Conservation (phyloP, 1,139 yeast species). For the Saccharomycopsis phalli region DNA sequence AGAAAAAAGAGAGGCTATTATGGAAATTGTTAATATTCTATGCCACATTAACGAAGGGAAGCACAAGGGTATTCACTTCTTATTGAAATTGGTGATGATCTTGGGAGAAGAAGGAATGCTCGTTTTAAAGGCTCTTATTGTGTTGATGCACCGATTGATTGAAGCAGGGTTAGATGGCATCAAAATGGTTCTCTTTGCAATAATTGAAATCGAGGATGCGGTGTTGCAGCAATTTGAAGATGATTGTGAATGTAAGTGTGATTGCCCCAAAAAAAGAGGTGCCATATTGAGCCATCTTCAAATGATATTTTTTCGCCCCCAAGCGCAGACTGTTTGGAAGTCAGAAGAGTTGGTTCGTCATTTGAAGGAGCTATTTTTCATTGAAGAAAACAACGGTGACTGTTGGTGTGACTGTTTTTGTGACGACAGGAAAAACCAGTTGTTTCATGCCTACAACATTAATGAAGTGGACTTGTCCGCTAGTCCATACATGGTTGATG, state of each 20-base stretch:
- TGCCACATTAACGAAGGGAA: conserved; percentile 15
- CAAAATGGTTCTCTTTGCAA: conserved; percentile 8
- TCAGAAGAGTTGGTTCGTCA: conserved; percentile 13
- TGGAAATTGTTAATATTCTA: conserved; percentile 6
- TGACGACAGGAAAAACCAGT: conserved; percentile 9
- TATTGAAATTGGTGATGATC: conserved; percentile 8
- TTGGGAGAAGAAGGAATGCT: conserved; percentile 12
- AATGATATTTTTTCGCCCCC: conserved; percentile 8
- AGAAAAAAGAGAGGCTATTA: conserved; percentile 8
- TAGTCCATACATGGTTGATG: conserved; percentile 10
- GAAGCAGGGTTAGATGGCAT: conserved; percentile 17
- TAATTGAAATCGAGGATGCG: conserved; percentile 9
- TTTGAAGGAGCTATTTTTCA: conserved; percentile 12
- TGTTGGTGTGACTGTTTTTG: conserved; percentile 18
- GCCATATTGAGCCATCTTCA: conserved; percentile 9
- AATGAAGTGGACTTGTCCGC: conserved; percentile 3
- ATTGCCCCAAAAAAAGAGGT: conserved; percentile 13
- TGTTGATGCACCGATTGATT: conserved; percentile 9
- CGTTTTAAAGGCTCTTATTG: conserved; percentile 8
- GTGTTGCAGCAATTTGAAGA: conserved; percentile 13
- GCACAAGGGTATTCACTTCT: conserved; percentile 10
- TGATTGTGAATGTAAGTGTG: conserved; percentile 14
- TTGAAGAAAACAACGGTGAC: conserved; percentile 7
- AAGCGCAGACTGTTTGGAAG: conserved; percentile 11
- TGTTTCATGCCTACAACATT: conserved; percentile 8